Evolutionary conservation across 169 alveolate genomes (phyloP).

Genomic region (Plasmodium coatneyi): DNA sequence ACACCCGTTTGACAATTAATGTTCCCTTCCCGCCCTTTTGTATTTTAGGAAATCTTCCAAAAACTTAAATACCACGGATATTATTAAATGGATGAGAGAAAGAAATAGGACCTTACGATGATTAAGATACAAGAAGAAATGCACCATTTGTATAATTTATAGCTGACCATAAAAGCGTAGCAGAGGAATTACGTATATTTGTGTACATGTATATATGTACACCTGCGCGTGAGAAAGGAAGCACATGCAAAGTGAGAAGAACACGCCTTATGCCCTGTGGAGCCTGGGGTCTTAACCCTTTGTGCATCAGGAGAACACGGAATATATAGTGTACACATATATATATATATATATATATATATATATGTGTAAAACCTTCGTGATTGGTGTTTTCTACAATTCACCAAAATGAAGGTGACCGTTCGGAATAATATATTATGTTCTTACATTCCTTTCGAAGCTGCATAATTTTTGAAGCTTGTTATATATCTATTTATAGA

Average conservation of each 20-base stretch:
- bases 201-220: background rate
- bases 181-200: background rate
- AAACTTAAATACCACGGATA: constrained; percentile 49
- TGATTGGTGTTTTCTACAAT: background rate
- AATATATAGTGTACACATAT: background rate
- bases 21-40: background rate
- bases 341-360: background rate
- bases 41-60: constrained; percentile 28
- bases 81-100: background rate
- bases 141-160: background rate
- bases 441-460: background rate
- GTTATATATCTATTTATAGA: background rate
- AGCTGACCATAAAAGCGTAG: background rate
- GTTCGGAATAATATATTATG: background rate
- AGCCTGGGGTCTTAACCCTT: background rate
- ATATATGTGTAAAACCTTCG: background rate
- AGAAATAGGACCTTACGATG: background rate
- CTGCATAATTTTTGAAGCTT: background rate
- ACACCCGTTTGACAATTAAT: background rate
- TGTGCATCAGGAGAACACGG: background rate
- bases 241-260: background rate
- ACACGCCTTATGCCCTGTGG: background rate
- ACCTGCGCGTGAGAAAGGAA: background rate
- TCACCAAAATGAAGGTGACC: background rate
- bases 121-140: background rate